Percentiles rank a stretch among this genome's conserved stretches.
Conservation (phyloP, 805 yeast genomes). For the Starmerella bombicola region DNA sequence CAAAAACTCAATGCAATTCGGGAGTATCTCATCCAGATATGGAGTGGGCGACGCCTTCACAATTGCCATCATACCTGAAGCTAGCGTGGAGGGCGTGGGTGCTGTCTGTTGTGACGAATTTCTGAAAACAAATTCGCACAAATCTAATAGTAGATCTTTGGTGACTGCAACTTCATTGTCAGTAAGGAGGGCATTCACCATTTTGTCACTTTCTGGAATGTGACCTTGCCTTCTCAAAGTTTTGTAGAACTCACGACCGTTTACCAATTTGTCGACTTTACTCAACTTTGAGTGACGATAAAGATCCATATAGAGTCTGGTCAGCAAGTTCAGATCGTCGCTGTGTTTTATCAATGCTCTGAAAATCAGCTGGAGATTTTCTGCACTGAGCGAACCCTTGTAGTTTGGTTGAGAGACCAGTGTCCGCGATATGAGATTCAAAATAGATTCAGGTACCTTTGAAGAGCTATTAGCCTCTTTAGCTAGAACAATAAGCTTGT, state of each 20-base stretch:
- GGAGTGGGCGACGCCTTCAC: slow-evolving; percentile 3
- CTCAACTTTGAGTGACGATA: slow-evolving; percentile 15
- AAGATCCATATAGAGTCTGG: slow-evolving; percentile 21
- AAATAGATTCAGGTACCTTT: slow-evolving; percentile 14
- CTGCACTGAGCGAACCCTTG: slow-evolving; percentile 6
- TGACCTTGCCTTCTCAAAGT: slow-evolving; percentile 18
- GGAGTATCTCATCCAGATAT: slow-evolving; percentile 1
- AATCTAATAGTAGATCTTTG: slow-evolving; percentile 3
- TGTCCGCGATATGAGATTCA: slow-evolving; percentile 16
- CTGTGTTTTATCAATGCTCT: slow-evolving; percentile 10
- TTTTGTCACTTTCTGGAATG: slow-evolving; percentile 18
- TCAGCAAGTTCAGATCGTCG: slow-evolving; percentile 13
- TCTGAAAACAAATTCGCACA: slow-evolving; percentile 9
- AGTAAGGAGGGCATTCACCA: slow-evolving; percentile 17
- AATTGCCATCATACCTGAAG: slow-evolving; percentile 4
- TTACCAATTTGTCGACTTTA: slow-evolving; percentile 11
- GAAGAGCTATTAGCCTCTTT: slow-evolving; percentile 3
- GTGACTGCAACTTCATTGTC: slow-evolving; percentile 10
- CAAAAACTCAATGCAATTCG: slow-evolving; percentile 3
- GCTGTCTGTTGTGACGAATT: background rate
- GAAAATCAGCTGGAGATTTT: slow-evolving; percentile 16
- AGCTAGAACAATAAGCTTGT: slow-evolving; percentile 12
- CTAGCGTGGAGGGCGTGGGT: background rate
- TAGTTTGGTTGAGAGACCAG: slow-evolving; percentile 6
- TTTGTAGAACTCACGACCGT: slow-evolving; percentile 21